Base-by-base conservation (phyloP, 2,329 filamentous ascomycete genomes). In the Monosporascus sp. region DNA sequence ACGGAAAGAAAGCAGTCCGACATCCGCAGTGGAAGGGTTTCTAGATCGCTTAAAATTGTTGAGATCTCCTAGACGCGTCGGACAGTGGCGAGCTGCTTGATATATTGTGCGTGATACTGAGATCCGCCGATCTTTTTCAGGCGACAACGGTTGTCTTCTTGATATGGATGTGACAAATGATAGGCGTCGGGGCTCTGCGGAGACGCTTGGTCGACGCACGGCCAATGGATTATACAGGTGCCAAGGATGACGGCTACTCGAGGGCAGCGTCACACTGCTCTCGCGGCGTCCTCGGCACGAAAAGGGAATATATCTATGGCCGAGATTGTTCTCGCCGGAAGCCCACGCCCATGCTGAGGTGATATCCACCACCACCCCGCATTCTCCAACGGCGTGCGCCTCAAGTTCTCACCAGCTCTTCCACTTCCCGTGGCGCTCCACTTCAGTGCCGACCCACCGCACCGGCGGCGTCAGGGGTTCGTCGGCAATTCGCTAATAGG, bases 401-500 rank as follows among this genome's bases (percentile, higher is more conserved):
- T 19, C 36, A 46, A 53, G 41, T 31, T n/a, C 20, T 16, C 19
- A 52, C 19, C 31, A 22, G 14, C 46, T 41, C 38, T 27, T 56
- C 36, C 40, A 19, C 52, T 19, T 40, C 17, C 36, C 44, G 41
- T 55, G 49, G 52, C 52, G 52, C 49, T 60, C 63, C 61, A 61
- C 63, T 47, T 45, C 52, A 51, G 57, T 54, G 54, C 56, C 54
- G 43, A n/a, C 17, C 24, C 43, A 46, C 22, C 43, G 24, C 43
- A 26, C 20, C 26, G 43, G 24, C 43, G 24, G 31, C 24, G 48
- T 55, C 49, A 48, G 50, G 46, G 50, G 55, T 53, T 49, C 53
- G 57, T 64, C 61, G 64, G 64, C 63, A 66, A 49, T 64, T 65
- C 27, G 51, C 57, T 66, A 59, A 66, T 66, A 66, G 63, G 64